Evolutionary conservation across 768 basidiomycete genomes (phyloP), one percentile per base, ranked within the genome.

Genomic region (Trametes cingulata): DNA sequence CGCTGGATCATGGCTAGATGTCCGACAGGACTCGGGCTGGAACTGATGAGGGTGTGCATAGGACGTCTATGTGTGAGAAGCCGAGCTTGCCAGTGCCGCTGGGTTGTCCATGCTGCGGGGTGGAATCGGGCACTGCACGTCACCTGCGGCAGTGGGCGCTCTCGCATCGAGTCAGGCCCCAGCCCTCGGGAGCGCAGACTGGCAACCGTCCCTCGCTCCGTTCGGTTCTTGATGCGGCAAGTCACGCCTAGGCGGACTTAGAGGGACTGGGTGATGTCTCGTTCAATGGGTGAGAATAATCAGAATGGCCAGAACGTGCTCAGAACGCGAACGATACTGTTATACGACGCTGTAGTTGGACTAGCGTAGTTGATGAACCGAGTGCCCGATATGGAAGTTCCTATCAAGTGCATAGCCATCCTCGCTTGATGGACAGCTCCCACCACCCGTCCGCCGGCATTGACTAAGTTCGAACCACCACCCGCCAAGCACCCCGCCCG

Each of bases 381-480:
- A 12, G n/a, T 8, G n/a, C 46, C 27, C 4, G 14, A 41, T 51
- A 22, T 20, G 56, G 56, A 17, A 57, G 25, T 10, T 22, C 14
- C 13, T 20, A 56, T 56, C 55, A 56, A n/a, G 47, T 29, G 56
- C 56, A 57, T 57, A 57, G 56, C 47, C 56, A 57, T 57, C 47
- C 45, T 36, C 43, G 25, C 22, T 36, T 49, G 55, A 56, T 56
- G 47, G 47, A 14, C 43, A 47, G 36, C n/a, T 35, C 46, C 46
- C 55, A 17, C 55, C 47, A 4, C 33, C n/a, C 14, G 15, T 12
- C n/a, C 47, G 39, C 47, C 41, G 39, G 39, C 35, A 17, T 10
- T 4, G 12, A 56, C 39, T 49, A 41, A 35, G 56, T 57, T 57
- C 39, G 19, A 49, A 33, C 56, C n/a, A 33, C 52, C 52, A 24